These are phyloP conservation scores for Panaeolus papilionaceus DNA, from an alignment of 768 basidiomycete species.

Conservation along the genomic window DNA sequence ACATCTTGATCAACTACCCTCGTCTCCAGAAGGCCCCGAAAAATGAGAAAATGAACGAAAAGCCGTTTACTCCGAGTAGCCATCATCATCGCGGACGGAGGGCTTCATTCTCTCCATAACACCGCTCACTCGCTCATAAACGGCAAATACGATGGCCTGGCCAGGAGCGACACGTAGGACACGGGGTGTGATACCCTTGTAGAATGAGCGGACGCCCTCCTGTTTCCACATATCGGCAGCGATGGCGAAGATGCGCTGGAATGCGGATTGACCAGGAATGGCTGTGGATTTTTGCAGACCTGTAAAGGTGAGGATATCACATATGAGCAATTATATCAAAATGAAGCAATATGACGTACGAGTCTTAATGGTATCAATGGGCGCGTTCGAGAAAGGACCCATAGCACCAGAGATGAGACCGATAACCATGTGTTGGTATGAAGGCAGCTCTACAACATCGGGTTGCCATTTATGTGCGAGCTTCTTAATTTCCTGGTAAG, in stretches of 20 bases:
- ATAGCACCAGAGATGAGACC: slow-evolving; percentile 96
- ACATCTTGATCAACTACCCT: neutral
- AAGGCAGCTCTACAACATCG: slow-evolving; percentile 78
- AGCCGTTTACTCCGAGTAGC: slow-evolving; percentile 60
- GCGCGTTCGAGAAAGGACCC: slow-evolving; percentile 98
- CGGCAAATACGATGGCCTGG: slow-evolving; percentile 96
- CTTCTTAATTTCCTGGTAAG: slow-evolving; percentile 96
- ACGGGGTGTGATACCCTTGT: slow-evolving; percentile 98
- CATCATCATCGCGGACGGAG: slow-evolving; percentile 60
- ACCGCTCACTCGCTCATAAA: slow-evolving; percentile 88
- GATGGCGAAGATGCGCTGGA: slow-evolving; percentile 81
- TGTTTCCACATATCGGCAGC: slow-evolving; percentile 92
- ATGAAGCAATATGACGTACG: slow-evolving; percentile 54
- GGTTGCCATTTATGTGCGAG: slow-evolving; percentile 81
- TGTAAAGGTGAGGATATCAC: slow-evolving; percentile 32
- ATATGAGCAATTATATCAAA: neutral
- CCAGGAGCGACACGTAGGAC: slow-evolving; percentile 97
- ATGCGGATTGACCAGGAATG: slow-evolving; percentile 73
- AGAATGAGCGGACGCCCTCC: slow-evolving; percentile 91
- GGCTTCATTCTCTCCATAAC: slow-evolving; percentile 74
- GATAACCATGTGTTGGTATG: slow-evolving; percentile 95
- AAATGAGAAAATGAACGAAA: neutral
- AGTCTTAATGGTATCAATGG: slow-evolving; percentile 94
- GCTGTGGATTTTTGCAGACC: slow-evolving; percentile 88
- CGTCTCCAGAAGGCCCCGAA: neutral